Percentiles rank a stretch among this genome's conserved stretches.
Evolutionary conservation across 1,284 basidiomycete species (phyloP).

Genomic region (Laetiporus sulphureus): DNA sequence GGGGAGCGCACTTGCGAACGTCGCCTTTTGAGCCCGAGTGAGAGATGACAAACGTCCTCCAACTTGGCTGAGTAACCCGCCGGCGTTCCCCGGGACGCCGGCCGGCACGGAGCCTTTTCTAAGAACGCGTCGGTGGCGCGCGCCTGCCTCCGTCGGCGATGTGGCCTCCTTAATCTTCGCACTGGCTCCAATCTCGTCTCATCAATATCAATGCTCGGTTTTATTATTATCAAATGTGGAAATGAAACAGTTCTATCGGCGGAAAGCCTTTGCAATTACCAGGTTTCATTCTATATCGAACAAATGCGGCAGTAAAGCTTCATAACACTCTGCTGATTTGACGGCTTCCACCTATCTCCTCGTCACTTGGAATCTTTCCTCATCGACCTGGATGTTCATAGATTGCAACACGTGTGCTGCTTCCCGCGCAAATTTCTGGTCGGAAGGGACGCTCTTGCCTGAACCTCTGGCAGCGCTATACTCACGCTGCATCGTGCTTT

Average conservation of each 20-base stretch:
- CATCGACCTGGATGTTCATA: constrained; percentile 2
- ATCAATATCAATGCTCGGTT: not conserved
- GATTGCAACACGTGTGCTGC: constrained; percentile 21
- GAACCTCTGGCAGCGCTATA: constrained; percentile 7
- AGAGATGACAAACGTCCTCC: constrained; percentile 8
- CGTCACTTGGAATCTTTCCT: no score
- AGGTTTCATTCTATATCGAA: no score
- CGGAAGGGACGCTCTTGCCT: constrained; percentile 17
- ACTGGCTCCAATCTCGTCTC: not conserved
- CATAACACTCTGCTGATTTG: no score
- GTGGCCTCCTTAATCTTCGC: not conserved
- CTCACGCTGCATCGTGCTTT: constrained; percentile 24
- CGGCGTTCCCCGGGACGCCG: no score
- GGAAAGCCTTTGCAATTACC: no score
- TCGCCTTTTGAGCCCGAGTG: constrained; percentile 7
- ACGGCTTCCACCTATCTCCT: no score
- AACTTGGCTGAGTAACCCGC: constrained; percentile 8
- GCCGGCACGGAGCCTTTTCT: no score
- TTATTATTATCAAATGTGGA: no score
- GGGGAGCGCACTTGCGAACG: constrained; percentile 1
- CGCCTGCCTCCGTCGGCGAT: no score
- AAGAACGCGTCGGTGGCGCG: no score
- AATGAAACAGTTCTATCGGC: no score
- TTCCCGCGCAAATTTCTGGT: constrained; percentile 12
- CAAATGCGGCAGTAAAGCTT: no score